Conservation (phyloP, 2,329 filamentous ascomycete genomes). For the Cryphonectria radicalis region DNA sequence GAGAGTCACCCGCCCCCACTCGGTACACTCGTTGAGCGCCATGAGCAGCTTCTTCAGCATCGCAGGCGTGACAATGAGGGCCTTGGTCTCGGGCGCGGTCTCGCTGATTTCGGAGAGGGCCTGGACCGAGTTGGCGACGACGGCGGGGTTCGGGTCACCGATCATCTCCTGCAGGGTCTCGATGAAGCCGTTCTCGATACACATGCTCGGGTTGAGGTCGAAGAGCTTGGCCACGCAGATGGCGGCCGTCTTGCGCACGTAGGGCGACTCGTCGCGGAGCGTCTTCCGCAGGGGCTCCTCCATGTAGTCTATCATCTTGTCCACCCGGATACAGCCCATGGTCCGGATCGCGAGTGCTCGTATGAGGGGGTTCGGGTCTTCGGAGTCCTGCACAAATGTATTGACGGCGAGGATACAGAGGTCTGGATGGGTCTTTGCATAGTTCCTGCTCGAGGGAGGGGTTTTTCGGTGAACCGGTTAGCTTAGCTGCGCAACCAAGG, state of each 20-base stretch:
- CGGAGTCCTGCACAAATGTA: conserved; percentile 98
- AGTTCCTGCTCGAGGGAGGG: conserved; percentile 70
- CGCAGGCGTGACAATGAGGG: conserved; percentile 78
- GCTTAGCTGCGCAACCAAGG: neutral
- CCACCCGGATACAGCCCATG: conserved; percentile 97
- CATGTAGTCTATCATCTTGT: conserved; percentile 99
- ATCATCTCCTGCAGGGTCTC: conserved; percentile 95
- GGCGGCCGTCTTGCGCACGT: conserved; percentile 96
- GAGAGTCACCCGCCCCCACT: conserved; percentile 97
- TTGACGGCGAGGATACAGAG: conserved; percentile 98
- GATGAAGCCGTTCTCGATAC: conserved; percentile 94
- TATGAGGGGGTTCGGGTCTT: conserved; percentile 96
- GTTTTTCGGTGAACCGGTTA: conserved; percentile 31
- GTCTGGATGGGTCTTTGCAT: conserved; percentile 98
- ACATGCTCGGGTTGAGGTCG: conserved; percentile 89
- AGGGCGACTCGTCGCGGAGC: conserved; percentile 93
- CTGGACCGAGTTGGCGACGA: conserved; percentile 95
- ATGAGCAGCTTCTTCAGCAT: conserved; percentile 94
- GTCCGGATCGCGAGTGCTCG: conserved; percentile 93
- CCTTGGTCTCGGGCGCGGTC: conserved; percentile 86
- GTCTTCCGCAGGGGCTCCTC: conserved; percentile 97
- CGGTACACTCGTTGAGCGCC: conserved; percentile 96
- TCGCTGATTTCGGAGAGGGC: conserved; percentile 91
- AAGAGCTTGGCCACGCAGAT: conserved; percentile 98
- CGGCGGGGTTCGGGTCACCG: conserved; percentile 97